Percentiles rank a stretch among this genome's conserved stretches.
Evolutionary conservation across 345 rosid genomes (phyloP).

Genomic region (Kernera saxatilis): DNA sequence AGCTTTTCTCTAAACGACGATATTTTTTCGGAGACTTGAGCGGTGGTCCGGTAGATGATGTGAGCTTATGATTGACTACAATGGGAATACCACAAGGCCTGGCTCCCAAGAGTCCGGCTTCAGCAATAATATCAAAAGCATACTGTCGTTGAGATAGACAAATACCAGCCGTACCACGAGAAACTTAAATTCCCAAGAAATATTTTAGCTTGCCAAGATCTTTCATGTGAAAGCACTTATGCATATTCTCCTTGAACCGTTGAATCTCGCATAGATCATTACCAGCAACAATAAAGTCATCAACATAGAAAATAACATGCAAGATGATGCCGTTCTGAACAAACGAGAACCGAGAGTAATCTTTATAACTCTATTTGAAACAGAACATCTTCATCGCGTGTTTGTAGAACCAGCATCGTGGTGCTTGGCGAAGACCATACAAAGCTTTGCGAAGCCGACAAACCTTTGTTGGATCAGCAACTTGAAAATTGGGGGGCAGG

Average conservation of each 20-base stretch:
- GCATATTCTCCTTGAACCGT: neutral
- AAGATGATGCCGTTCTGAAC: neutral
- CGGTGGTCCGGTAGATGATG: rapidly evolving
- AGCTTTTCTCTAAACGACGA: no score
- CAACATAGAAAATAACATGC: neutral
- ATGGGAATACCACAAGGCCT: rapidly evolving
- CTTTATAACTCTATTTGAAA: no score
- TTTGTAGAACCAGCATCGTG: no score
- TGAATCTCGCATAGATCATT: neutral
- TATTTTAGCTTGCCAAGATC: neutral
- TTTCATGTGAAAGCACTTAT: neutral
- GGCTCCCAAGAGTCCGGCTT: neutral
- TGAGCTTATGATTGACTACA: neutral
- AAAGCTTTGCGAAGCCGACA: no score
- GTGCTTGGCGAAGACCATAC: no score
- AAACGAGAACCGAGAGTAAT: no score
- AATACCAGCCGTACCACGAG: neutral
- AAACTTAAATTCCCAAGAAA: neutral
- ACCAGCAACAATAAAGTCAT: neutral
- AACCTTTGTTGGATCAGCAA: no score
- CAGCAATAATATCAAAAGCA: neutral
- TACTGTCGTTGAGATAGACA: neutral
- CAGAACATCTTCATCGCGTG: no score
- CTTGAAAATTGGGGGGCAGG: no score
- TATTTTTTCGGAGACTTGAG: neutral